Percentiles rank a stretch among this genome's conserved stretches.
Evolutionary conservation across 352 stramenopile genomes (phyloP).

Genomic region (Pythium myriotylum): DNA sequence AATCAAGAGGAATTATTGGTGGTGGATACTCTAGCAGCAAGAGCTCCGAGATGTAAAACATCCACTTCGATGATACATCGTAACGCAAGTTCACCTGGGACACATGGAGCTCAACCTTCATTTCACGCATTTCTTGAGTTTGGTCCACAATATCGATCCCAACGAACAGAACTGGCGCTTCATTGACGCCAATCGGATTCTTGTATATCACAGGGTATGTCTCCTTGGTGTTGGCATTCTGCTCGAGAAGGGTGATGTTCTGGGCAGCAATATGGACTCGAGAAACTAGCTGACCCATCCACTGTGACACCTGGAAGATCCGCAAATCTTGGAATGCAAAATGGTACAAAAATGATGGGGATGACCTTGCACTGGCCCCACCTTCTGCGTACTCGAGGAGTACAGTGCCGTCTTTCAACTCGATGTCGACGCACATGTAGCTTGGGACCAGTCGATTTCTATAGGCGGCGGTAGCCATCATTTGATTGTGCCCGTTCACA

Average conservation of each 20-base stretch:
- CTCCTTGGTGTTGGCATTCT: constrained; percentile 44
- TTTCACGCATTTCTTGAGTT: constrained; percentile 88
- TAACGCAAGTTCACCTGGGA: constrained; percentile 85
- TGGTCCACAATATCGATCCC: constrained; percentile 79
- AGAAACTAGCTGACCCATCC: constrained; percentile 81
- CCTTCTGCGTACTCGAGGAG: constrained; percentile 58
- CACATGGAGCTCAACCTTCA: constrained; percentile 86
- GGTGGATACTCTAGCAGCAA: constrained; percentile 80
- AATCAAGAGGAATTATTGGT: constrained; percentile 85
- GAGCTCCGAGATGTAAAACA: constrained; percentile 76
- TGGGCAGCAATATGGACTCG: constrained; percentile 71
- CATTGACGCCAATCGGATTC: constrained; percentile 75
- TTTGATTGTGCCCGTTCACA: constrained; percentile 78
- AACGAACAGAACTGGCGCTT: constrained; percentile 78
- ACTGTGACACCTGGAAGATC: constrained; percentile 88
- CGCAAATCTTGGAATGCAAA: constrained; percentile 76
- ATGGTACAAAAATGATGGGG: constrained; percentile 65
- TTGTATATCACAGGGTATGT: constrained; percentile 78
- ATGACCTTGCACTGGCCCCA: neutral
- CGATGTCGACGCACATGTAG: constrained; percentile 78
- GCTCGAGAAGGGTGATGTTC: constrained; percentile 78
- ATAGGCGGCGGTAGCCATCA: constrained; percentile 52
- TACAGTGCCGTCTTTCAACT: constrained; percentile 60
- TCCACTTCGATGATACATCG: constrained; percentile 81
- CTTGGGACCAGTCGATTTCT: constrained; percentile 64